phyloP scores from a whole-genome alignment of 2,329 filamentous ascomycete species.

The Colletotrichum australisinense region DNA sequence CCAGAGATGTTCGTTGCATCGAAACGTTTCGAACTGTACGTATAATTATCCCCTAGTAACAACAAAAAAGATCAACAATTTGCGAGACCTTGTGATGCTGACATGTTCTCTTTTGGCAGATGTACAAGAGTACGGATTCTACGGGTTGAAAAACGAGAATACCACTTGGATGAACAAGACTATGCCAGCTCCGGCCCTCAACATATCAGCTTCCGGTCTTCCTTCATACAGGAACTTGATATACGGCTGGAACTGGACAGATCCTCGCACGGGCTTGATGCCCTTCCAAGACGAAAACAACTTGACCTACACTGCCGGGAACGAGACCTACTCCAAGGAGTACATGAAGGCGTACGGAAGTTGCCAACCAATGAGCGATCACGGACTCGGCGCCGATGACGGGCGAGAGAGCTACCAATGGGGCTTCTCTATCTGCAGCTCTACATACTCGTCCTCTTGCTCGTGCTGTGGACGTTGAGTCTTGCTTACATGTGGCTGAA shows the following conservation, averaged over 20 bases:
- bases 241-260: conserved; percentile 23
- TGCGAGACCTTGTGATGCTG: not conserved
- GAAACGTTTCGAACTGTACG: conserved; percentile 9
- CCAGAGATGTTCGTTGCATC: conserved; percentile 13
- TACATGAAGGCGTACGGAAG: conserved; percentile 34
- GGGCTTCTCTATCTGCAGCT: conserved; percentile 43
- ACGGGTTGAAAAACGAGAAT: conserved; percentile 23
- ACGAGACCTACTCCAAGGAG: conserved; percentile 36
- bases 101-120: conserved; percentile 9
- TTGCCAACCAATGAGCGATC: conserved; percentile 37
- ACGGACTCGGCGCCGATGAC: not conserved
- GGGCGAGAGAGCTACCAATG: conserved; percentile 38
- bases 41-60: too few species aligned
- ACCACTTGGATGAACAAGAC: conserved; percentile 28
- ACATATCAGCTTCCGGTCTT: conserved; percentile 31
- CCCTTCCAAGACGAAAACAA: not conserved
- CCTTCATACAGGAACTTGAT: not conserved
- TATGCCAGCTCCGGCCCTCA: conserved; percentile 32
- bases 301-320: not conserved
- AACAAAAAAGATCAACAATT: too few species aligned
- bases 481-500: conserved; percentile 38
- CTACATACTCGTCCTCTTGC: conserved; percentile 28
- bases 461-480: conserved; percentile 39
- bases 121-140: conserved; percentile 35
- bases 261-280: conserved; percentile 6